Conservation (phyloP, 371 early-diverging fungal genomes). For the Lichtheimia ramosa region DNA sequence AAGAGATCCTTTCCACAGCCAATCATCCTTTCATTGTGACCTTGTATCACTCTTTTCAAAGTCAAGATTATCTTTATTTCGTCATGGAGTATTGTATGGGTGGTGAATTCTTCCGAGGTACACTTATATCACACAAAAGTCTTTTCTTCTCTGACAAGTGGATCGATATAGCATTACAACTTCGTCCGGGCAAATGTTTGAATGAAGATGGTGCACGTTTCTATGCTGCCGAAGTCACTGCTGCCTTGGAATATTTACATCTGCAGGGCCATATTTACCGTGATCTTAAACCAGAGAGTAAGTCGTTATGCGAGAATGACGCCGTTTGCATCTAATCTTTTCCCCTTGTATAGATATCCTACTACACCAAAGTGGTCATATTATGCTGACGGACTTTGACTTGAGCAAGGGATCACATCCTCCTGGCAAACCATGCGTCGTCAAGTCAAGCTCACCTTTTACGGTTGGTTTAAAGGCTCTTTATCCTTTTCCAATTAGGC, state of each 20-base stretch:
- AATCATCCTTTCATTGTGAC: conserved; percentile 98
- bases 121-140: background rate
- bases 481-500: background rate
- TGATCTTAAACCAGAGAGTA: conserved; percentile 99
- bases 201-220: conserved; percentile 91
- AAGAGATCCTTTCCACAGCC: conserved; percentile 88
- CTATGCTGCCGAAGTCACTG: conserved; percentile 97
- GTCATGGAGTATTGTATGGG: conserved; percentile 99
- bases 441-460: conserved; percentile 61
- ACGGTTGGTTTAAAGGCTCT: conserved; percentile 21
- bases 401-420: conserved; percentile 86
- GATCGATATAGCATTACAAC: conserved; percentile 66
- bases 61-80: conserved; percentile 91
- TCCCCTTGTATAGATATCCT: conserved; percentile 74
- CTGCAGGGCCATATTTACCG: conserved; percentile 96
- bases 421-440: conserved; percentile 74
- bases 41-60: conserved; percentile 95
- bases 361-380: conserved; percentile 93
- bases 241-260: conserved; percentile 94
- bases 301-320: conserved; percentile 17
- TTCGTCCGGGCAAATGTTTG: conserved; percentile 82
- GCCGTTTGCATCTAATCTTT: background rate
- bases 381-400: conserved; percentile 97
- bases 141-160: background rate
- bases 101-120: conserved; percentile 96